Percentiles rank a stretch among this genome's conserved stretches.
Conservation (phyloP, 176 grass and related monocot genomes). For the Secale cereale region DNA sequence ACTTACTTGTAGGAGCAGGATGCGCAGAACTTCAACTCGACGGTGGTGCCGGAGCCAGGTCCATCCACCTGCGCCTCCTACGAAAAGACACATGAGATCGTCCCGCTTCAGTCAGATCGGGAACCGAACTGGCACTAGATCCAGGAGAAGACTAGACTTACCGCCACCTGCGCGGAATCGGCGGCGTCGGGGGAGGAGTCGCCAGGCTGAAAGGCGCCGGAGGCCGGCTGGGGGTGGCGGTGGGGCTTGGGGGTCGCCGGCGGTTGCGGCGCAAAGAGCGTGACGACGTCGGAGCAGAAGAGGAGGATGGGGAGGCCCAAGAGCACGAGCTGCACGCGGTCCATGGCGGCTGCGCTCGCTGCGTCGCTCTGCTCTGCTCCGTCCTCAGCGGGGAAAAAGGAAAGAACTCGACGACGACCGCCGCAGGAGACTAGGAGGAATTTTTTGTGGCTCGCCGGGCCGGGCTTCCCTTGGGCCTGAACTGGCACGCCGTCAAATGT, state of each 20-base stretch:
- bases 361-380: constrained; percentile 9
- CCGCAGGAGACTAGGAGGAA: neutral
- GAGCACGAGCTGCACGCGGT: constrained; percentile 85
- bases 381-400: neutral
- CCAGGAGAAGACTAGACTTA: neutral
- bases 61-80: constrained; percentile 58
- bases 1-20: constrained; percentile 85
- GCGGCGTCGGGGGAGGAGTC: constrained; percentile 1
- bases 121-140: neutral
- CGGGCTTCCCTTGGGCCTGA: neutral
- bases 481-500: neutral
- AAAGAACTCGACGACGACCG: neutral
- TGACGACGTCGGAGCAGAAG: constrained; percentile 85
- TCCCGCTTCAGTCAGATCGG: neutral
- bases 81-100: neutral
- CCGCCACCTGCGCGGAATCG: neutral
- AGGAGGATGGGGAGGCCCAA: constrained; percentile 84
- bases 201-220: constrained; percentile 16
- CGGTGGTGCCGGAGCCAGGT: constrained; percentile 70
- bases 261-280: constrained; percentile 67
- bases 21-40: constrained; percentile 79
- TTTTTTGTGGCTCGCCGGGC: neutral
- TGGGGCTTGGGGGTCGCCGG: constrained; percentile 20
- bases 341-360: constrained; percentile 50
- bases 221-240: neutral